Base-by-base conservation (phyloP, 2,329 filamentous ascomycete species). In the Monilinia vaccinii-corymbosi region DNA sequence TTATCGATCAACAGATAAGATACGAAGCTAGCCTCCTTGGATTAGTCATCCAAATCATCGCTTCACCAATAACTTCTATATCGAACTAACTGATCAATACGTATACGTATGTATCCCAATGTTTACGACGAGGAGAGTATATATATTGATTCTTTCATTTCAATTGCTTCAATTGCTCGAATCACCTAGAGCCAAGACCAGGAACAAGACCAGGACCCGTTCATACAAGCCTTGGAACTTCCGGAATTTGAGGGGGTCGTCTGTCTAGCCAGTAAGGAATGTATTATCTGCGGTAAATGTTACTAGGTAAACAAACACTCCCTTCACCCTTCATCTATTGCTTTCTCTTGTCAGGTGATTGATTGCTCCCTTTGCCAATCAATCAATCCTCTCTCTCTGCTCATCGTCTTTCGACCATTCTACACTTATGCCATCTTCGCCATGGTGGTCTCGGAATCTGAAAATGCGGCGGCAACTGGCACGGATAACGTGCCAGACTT, bases 391-490 rank as follows among this genome's bases (percentile, higher is more conserved):
- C 7, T 13, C 28, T 49, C 42, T 32, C 18, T 49, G 13, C 28
- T 23, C 28, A 55, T 44, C 14, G 4, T 31, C 28, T 53, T 10
- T 32, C 38, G n/a, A 44, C n/a, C 25, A 38, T 31, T 38, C 48
- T 48, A 28, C 11, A 40, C 40, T 21, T 5, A 59, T 59, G 57
- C 36, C 11, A 34, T 46, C 10, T n/a, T 14, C 14, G 45, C 46
- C 25, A 70, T 69, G 66, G 59, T 63, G 21, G 62, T 61, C 31
- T 64, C 61, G 28, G 60, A 66, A 52, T 64, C 61, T 31, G 60
- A 66, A 52, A 68, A 63, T 38, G 64, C 67, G 14, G 68, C 64
- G 18, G 65, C 64, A 16, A 68, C 69, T 31, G 64, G 65, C 18
- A 50, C 61, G 31, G 66, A 64, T 21, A 59, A 42, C 47, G 46